Evolutionary conservation across 768 basidiomycete species (phyloP), one percentile per base, ranked within the genome.

Genomic region (Mycena epipterygia): DNA sequence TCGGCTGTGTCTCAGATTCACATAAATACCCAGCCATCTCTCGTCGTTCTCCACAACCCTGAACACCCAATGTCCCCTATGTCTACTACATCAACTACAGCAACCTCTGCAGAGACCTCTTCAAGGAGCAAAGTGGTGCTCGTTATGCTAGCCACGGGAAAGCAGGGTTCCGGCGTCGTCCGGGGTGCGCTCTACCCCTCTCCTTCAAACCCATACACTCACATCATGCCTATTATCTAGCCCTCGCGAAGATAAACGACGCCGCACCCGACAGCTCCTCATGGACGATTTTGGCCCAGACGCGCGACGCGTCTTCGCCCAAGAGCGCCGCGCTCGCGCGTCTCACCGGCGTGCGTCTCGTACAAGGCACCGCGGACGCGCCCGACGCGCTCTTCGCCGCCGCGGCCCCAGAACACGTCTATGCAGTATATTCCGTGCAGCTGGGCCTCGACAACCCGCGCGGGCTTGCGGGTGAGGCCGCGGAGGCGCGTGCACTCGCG

Each of bases 341-440:
- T 1, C 57, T 70, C 23, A 63, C 48, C 16, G 68, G 68, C 27
- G 68, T 70, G 14, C 68, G 41, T 1, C 57, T 65, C 13, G 6
- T 64, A 1, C 25, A 64, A 19, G 63, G 68, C 6, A 44, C 57
- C 33, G 49, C 68, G 0, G 56, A 64, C 27, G 25, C 68, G 29
- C 68, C 68, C 0, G 62, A 52, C 2, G 30, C 57, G 1, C 51
- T 70, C 25, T 70, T 70, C 33, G 62, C 46, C 41, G 63, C 68
- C 14, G 62, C 63, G 30, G 30, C n/a, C 9, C 67, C 67, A 4
- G 53, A 21, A 19, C 48, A 27, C 12, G 62, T 70, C 32, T 46
- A 70, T 29, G 68, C 63, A 0, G 68, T 70, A 37, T 70, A 65
- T 44, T 70, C 68, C 29, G 68, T 70, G 39, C 68, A 70, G 55